These are phyloP conservation scores for Cytospora schulzeri DNA, from an alignment of 2,329 filamentous ascomycete genomes.

Conservation along the genomic window DNA sequence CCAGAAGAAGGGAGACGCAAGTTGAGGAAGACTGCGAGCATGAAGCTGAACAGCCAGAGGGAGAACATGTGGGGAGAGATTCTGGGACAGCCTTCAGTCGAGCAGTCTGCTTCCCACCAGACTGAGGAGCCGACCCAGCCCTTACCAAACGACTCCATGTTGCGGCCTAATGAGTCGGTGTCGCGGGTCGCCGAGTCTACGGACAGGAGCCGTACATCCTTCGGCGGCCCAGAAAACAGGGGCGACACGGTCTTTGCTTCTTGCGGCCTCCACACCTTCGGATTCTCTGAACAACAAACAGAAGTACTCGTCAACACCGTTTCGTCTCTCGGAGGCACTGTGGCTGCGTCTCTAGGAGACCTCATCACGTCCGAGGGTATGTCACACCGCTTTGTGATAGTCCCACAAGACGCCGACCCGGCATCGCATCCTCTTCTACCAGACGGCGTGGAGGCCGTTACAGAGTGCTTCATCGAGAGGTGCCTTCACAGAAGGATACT, in stretches of 20 bases:
- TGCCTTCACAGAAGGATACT: constrained; percentile 76
- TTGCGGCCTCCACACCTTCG: constrained; percentile 62
- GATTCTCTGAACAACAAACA: constrained; percentile 57
- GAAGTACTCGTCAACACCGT: constrained; percentile 52
- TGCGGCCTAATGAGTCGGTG: constrained; percentile 9
- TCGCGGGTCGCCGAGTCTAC: constrained; percentile 10
- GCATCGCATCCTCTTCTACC: constrained; percentile 46
- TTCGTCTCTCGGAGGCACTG: constrained; percentile 48
- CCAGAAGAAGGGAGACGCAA: constrained; percentile 71
- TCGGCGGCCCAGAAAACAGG: constrained; percentile 33
- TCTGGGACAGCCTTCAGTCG: constrained; percentile 52
- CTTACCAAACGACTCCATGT: constrained; percentile 16
- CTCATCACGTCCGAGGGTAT: constrained; percentile 37
- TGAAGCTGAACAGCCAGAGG: constrained; percentile 77
- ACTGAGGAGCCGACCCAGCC: constrained; percentile 24
- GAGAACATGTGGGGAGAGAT: constrained; percentile 92
- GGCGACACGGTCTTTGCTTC: constrained; percentile 52
- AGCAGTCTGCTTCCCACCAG: constrained; percentile 32
- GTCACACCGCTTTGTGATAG: constrained; percentile 51
- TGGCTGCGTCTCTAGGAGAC: constrained; percentile 47
- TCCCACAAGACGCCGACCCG: constrained; percentile 54
- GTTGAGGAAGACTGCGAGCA: constrained; percentile 82
- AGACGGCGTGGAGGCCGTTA: constrained; percentile 60
- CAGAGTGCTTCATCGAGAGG: constrained; percentile 91
- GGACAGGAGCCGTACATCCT: constrained; percentile 26